Evolutionary conservation across 192 early-diverging fungal species (phyloP).

Genomic region (Piromyces finnis): DNA sequence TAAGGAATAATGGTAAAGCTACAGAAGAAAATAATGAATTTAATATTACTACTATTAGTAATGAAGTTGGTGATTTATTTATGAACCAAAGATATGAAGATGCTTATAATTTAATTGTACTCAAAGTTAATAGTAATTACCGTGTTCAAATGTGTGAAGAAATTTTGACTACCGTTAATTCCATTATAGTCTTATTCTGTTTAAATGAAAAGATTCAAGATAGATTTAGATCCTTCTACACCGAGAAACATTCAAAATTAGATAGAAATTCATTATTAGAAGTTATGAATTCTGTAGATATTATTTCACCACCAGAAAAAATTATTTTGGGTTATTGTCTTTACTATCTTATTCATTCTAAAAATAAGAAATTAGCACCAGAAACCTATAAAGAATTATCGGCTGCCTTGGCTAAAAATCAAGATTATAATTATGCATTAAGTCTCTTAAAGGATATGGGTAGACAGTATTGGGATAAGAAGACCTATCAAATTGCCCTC

Average conservation of each 20-base stretch:
- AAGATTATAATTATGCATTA: neutral
- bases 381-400: neutral
- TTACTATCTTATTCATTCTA: neutral
- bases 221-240: neutral
- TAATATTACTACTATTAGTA: neutral
- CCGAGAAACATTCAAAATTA: neutral
- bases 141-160: neutral
- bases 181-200: neutral
- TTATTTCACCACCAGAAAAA: neutral
- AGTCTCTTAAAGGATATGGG: neutral
- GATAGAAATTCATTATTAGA: neutral
- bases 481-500: neutral
- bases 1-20: neutral
- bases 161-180: neutral
- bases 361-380: neutral
- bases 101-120: neutral
- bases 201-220: neutral
- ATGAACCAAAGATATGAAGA: neutral
- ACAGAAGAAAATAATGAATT: neutral
- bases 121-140: neutral
- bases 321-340: neutral
- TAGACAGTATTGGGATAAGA: neutral
- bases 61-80: neutral
- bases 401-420: neutral
- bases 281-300: neutral